Evolutionary conservation across 441 rosid genomes (phyloP), one percentile per base, ranked within the genome.

Genomic region (Geranium incanum): DNA sequence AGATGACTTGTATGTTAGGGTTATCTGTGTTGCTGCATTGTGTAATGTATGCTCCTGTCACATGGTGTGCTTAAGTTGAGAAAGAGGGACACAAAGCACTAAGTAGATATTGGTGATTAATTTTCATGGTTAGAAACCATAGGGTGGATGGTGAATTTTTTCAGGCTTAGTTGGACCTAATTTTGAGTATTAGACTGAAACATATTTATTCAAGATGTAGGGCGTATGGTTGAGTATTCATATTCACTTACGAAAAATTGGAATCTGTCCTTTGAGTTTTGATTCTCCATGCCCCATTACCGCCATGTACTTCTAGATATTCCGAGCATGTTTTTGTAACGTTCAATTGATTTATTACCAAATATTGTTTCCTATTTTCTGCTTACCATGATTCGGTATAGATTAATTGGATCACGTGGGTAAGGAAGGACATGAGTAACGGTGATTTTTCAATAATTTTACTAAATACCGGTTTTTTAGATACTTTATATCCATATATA

Each of bases 381-480:
- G 62, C 19, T 15, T 55, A 55, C 62, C 23, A 55, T 6, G 18
- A 55, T 55, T 16, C 7, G 18, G 62, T 55, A 55, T 11, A 7
- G 23, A 43, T 43, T 11, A 43, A 43, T 43, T 43, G 13, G 9
- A 43, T 43, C 12, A 43, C 1, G 50, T 43, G 62, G 62, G 62
- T 55, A 55, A 55, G 60, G 60, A 21, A 21, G 33, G 33, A 28
- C 33, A 55, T 55, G 23, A 18, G 8, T 18, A 6, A 55, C 5
- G 15, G 62, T 55, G 62, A 55, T 55, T 55, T 55, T 55, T 15
- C 13, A 55, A 55, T 55, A 55, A 6, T 55, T 55, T 55, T 55
- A 55, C 18, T 28, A 28, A 28, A 28, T 28, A 28, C 33, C 2
- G 33, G 33, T 1, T 28, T 28, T 28, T 28, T 28, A 28, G 33